Evolutionary conservation across 805 yeast genomes (phyloP), one percentile per base, ranked within the genome.

Genomic region (Cyberlindnera lachancei): DNA sequence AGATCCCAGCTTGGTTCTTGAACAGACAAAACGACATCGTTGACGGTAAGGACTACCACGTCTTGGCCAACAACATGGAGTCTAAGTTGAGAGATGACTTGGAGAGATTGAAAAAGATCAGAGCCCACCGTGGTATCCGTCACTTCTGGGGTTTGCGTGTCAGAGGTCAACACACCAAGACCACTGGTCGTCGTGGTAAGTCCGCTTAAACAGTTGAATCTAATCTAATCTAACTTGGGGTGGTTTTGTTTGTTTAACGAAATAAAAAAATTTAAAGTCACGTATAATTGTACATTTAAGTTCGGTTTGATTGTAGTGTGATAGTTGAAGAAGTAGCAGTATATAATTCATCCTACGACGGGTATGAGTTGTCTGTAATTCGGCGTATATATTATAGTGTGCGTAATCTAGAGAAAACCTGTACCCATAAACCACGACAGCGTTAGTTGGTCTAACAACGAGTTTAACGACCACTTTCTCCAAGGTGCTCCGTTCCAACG

Each of bases 111-210:
- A 94, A 94, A 95, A 92, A 92, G 77, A 92, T 94, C 83, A 94
- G 98, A 81, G 76, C 97, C 64, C 98, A 92, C 92, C 80, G 97
- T 75, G 99, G 99, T 90, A 82, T 92, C 72, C 87, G 99, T 82
- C 99, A 92, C 79, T 88, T 80, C 90, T 92, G 96, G 97, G 96
- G 96, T 69, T 77, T 92, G 69, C 92, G 92, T 79, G 98, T 94
- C 71, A 87, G 98, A 81, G 98, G 98, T 76, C 98, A 92, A 79
- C 99, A 92, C 79, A 92, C 99, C 81, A 92, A 92, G 84, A 90
- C 98, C 68, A 92, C 99, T 61, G 94, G 96, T 70, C 87, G 98
- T 78, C 88, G 95, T 62, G 79, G 79, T 59, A 71, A 68, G 36
- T 29, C 44, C 37, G 48, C 41, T 42, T 27, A 32, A 38, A 31